phyloP scores from a whole-genome alignment of 164 flowering plant species.

The Magnolia changhungtana region DNA sequence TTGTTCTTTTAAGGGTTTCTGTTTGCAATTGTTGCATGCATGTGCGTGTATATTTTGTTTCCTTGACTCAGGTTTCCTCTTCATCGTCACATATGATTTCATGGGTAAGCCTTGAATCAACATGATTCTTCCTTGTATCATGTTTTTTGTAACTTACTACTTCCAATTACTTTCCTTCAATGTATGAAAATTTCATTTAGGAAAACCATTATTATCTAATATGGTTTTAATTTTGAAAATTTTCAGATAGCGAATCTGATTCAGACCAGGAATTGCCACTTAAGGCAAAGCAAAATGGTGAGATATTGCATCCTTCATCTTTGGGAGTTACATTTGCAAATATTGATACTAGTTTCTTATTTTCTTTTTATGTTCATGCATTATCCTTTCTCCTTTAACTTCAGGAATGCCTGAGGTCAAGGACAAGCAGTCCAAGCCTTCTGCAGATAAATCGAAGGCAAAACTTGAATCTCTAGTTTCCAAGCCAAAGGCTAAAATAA shows the following conservation, averaged over 20 bases:
- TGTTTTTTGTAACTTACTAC: neutral
- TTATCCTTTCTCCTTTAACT: neutral
- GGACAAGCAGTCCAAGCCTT: slow-evolving; percentile 21
- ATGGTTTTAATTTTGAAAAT: neutral
- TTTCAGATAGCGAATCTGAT: slow-evolving; percentile 28
- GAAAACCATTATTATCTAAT: neutral
- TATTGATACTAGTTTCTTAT: neutral
- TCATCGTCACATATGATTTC: slow-evolving; percentile 1
- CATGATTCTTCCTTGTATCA: neutral
- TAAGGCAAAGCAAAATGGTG: slow-evolving; percentile 33
- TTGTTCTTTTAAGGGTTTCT: neutral
- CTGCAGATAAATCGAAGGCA: slow-evolving; percentile 17
- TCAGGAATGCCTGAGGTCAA: slow-evolving; percentile 32
- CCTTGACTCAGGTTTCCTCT: slow-evolving; percentile 5
- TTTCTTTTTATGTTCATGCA: neutral
- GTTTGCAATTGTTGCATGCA: neutral
- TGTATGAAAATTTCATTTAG: neutral
- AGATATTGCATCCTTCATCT: neutral
- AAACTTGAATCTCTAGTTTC: slow-evolving; percentile 20
- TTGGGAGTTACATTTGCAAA: neutral
- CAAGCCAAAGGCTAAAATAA: slow-evolving; percentile 30
- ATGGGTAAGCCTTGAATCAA: slow-evolving; percentile 9
- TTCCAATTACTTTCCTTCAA: neutral
- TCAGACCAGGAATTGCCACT: slow-evolving; percentile 31
- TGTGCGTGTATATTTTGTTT: neutral